A percentile compares a stretch with the other conserved stretches of the same genome.
Evolutionary conservation across 1,284 basidiomycete genomes (phyloP).

Genomic region (Cryptococcus sp.): DNA sequence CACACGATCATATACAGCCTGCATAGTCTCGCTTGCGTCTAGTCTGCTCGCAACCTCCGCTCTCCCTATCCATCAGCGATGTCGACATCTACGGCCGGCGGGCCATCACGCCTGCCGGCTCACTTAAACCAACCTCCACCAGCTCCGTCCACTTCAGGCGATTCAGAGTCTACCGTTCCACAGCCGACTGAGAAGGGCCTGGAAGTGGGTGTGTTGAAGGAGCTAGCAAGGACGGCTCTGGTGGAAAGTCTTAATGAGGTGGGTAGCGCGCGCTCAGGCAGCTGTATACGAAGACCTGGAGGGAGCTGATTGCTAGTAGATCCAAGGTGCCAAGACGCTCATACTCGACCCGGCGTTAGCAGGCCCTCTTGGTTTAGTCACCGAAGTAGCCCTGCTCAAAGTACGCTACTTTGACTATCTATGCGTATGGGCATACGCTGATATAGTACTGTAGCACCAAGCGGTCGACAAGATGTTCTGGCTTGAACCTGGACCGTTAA

Average conservation of each 20-base stretch:
- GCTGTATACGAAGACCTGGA: background rate
- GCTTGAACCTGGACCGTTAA: slow-evolving; percentile 85
- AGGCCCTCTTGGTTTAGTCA: slow-evolving; percentile 88
- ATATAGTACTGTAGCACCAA: slow-evolving; percentile 68
- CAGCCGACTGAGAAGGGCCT: slow-evolving; percentile 45
- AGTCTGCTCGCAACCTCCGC: too few relatives aligned
- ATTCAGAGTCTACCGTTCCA: slow-evolving; percentile 39
- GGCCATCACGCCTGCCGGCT: slow-evolving; percentile 20
- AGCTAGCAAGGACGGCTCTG: slow-evolving; percentile 71
- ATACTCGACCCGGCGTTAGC: slow-evolving; percentile 85
- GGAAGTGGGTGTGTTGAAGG: slow-evolving; percentile 71
- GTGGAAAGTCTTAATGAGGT: slow-evolving; percentile 82
- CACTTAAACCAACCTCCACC: slow-evolving; percentile 25
- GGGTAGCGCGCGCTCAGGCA: slow-evolving; percentile 29
- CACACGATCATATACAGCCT: too few relatives aligned
- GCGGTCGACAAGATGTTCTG: slow-evolving; percentile 99
- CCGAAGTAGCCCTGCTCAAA: slow-evolving; percentile 88
- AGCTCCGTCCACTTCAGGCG: slow-evolving; percentile 47
- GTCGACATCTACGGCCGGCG: slow-evolving; percentile 16
- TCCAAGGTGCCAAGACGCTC: slow-evolving; percentile 92
- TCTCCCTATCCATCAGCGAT: slow-evolving; percentile 9
- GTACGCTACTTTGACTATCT: slow-evolving; percentile 54
- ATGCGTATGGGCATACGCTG: background rate
- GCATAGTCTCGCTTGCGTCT: too few relatives aligned
- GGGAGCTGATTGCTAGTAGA: slow-evolving; percentile 56